phyloP scores from a whole-genome alignment of 192 early-diverging fungal species.

The Coemansia sp. region DNA sequence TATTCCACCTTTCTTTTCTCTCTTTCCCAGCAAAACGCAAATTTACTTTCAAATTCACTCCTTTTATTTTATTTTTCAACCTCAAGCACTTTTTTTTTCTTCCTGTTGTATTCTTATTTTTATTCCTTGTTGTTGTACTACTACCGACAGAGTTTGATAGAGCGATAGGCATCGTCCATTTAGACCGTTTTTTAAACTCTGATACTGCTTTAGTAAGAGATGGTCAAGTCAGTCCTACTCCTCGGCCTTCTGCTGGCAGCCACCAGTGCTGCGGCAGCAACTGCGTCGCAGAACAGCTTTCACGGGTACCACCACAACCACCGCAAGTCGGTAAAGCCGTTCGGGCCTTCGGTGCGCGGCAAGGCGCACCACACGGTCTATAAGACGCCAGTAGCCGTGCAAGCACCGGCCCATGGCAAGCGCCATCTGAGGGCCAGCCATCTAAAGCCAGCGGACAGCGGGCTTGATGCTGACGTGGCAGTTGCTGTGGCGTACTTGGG shows the following conservation, averaged over 20 bases:
- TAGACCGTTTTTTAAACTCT: conserved; percentile 15
- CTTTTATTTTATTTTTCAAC: neutral
- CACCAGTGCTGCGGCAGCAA: conserved; percentile 1
- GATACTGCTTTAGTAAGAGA: conserved; percentile 12
- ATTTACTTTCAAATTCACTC: neutral
- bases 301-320: conserved; percentile 46
- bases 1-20: neutral
- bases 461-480: conserved; percentile 26
- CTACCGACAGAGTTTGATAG: conserved; percentile 6
- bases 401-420: conserved; percentile 14
- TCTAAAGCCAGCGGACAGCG: conserved; percentile 12
- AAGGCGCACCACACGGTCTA: conserved; percentile 40
- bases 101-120: neutral
- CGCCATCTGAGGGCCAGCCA: conserved; percentile 26
- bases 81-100: neutral
- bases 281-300: conserved; percentile 32
- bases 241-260: conserved; percentile 35
- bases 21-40: neutral
- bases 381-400: conserved; percentile 19
- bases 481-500: conserved; percentile 31
- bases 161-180: conserved; percentile 26
- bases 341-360: conserved; percentile 28
- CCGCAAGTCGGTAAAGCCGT: conserved; percentile 37
- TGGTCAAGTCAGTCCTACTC: conserved; percentile 38
- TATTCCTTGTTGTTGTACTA: neutral